These are phyloP conservation scores for Xylaria acuta DNA, from an alignment of 495 filamentous ascomycete genomes.

Conservation along the genomic window DNA sequence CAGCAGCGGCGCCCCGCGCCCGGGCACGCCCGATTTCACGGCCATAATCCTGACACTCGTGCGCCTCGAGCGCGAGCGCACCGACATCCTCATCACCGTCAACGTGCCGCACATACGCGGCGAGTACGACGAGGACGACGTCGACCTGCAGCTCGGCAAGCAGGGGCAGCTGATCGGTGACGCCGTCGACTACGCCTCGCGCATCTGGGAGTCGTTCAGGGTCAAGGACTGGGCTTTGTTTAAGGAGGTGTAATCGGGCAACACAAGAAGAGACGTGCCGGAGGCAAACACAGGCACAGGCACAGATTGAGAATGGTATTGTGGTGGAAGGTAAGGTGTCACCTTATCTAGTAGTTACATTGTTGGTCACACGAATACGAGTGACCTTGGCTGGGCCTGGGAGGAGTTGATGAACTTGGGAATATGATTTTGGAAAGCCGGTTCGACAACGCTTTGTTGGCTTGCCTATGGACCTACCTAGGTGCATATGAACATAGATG, in stretches of 20 bases:
- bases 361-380: neutral
- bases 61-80: conserved; percentile 72
- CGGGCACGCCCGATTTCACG: conserved; percentile 60
- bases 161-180: conserved; percentile 66
- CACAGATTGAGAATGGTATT: neutral
- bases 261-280: neutral
- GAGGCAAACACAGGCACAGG: neutral
- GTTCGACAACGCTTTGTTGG: neutral
- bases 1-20: conserved; percentile 3
- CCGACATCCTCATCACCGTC: conserved; percentile 87
- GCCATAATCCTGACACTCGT: conserved; percentile 73
- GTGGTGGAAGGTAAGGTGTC: neutral
- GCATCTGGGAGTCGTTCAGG: conserved; percentile 72
- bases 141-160: conserved; percentile 64
- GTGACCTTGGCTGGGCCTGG: neutral
- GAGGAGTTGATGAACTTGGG: neutral
- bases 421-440: neutral
- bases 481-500: neutral
- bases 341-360: neutral
- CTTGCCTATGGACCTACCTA: neutral
- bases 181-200: conserved; percentile 63
- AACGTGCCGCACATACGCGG: conserved; percentile 82
- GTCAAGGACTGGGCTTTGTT: conserved; percentile 87
- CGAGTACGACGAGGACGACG: conserved; percentile 68
- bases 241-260: conserved; percentile 49